Percentiles rank a stretch among this genome's conserved stretches.
Conservation (phyloP, 192 early-diverging fungal species). For the Phycomyces blakesleeanus region DNA sequence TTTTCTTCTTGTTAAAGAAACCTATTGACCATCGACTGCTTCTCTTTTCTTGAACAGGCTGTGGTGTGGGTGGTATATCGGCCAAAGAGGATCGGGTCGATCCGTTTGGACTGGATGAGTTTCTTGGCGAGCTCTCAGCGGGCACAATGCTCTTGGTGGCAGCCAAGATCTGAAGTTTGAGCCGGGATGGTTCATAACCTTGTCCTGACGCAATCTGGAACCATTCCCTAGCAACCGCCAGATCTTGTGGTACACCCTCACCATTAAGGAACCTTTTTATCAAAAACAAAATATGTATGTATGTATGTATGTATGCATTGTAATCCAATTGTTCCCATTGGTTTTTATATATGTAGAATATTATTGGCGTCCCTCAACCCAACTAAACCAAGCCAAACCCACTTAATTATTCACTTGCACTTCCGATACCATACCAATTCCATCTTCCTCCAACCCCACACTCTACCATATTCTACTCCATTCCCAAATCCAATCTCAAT, state of each 20-base stretch:
- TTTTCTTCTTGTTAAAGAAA: constrained; percentile 27
- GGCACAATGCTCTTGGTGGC: neutral
- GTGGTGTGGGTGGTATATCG: neutral
- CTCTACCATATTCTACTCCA: too few relatives aligned
- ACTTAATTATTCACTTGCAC: too few relatives aligned
- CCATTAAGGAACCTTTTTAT: constrained; percentile 32
- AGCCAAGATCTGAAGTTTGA: constrained; percentile 14
- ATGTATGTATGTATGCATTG: neutral
- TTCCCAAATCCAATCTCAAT: too few relatives aligned
- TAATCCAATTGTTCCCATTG: neutral
- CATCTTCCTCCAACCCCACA: too few relatives aligned
- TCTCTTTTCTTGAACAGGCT: constrained; percentile 6
- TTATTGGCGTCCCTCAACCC: too few relatives aligned
- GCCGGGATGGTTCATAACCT: constrained; percentile 29
- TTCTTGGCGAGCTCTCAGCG: neutral
- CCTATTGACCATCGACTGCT: constrained; percentile 23
- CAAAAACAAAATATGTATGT: neutral
- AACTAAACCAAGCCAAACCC: too few relatives aligned
- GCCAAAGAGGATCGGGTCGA: neutral
- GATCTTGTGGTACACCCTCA: constrained; percentile 31
- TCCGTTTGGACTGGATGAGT: neutral
- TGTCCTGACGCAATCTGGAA: constrained; percentile 25
- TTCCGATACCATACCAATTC: too few relatives aligned
- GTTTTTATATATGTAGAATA: too few relatives aligned
- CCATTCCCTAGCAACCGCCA: constrained; percentile 30